Evolutionary conservation across 805 yeast species (phyloP), one percentile per base, ranked within the genome.

Genomic region (Kazachstania psychrophila): DNA sequence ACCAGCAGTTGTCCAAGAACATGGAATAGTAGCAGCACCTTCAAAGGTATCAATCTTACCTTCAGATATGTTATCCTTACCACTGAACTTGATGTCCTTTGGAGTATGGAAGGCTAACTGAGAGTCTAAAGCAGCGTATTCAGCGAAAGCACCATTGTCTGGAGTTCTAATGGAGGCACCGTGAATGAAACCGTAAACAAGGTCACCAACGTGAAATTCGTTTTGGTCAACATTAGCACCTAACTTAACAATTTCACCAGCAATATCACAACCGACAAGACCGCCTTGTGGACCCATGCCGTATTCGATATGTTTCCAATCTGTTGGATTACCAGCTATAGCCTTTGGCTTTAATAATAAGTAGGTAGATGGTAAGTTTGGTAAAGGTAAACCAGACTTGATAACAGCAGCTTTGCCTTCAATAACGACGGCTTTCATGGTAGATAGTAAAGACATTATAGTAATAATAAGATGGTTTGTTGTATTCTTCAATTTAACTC

Each of bases 251-350:
- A 79, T 74, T 22, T 60, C 62, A 24, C 86, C 86, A 31, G 80
- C 57, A 23, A 67, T 71, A 50, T 80, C 87, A 38, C 74, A 61
- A 13, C 88, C 89, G 11, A 66, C 52, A 33, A 77, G 64, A 19
- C 64, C 51, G 19, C 78, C 81, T 26, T 67, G 56, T 1, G 45
- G 56, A 14, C 75, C 73, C 39, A 60, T 45, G 8, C 20, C 56
- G 36, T 37, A 54, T 4, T 51, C 64, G 30, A 69, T 52, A 47
- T 77, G 82, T 48, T 77, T 77, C 79, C 80, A 77, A 51, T 80
- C 88, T 5, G 80, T 73, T 29, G 87, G 87, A 49, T 80, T 80
- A 28, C 69, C 66, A 1, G 80, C 84, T 36, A 57, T 70, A 7
- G 82, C 75, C 17, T 56, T 54, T 5, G 73, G 64, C 51, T 73